Evolutionary conservation across 2,329 filamentous ascomycete genomes (phyloP), one percentile per base, ranked within the genome.

Genomic region (Penicillium sp.): DNA sequence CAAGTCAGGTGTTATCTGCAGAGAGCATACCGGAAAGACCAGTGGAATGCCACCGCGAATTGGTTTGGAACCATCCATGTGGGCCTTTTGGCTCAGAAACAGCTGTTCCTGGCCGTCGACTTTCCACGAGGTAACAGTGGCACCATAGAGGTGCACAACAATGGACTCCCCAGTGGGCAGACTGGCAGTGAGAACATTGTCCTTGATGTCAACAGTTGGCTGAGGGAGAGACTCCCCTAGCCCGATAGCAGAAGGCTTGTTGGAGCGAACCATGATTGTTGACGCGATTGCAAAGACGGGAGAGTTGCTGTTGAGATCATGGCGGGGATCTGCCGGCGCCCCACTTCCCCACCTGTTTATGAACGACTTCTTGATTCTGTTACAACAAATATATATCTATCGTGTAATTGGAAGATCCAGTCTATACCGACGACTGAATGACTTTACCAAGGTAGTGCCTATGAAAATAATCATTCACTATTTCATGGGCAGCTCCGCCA

Each of bases 91-190:
- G 66, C 85, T 92, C 51, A 95, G 59, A 76, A 87, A 95, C 37
- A 95, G 74, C 67, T 88, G 88, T 71, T 95, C 89, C 39, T 78
- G 69, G 32, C 84, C 84, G 41, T 76, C 72, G 42, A 80, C 76
- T 73, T 92, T 94, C 92, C 92, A 98, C 66, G 84, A 92, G 42
- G 85, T 80, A 32, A 98, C 84, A 1, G 89, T 96, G 8, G 92
- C 92, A 41, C 92, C 92, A 57, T 85, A 85, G n/a, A 96, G 79
- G 44, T 95, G 73, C 25, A 98, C 74, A 49, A 87, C 81, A 51
- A 95, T 78, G 38, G 79, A 85, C 69, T 96, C 89, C 51, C 90
- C 89, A 0, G 86, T 84, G 26, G 88, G 85, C 29, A 96, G 77
- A 18, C 75, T 76, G 22, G 90, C 90, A n/a, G 77, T 76, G 35